These are phyloP conservation scores for Nepenthes alata DNA, from an alignment of 179 eudicot genomes.

Conservation along the genomic window DNA sequence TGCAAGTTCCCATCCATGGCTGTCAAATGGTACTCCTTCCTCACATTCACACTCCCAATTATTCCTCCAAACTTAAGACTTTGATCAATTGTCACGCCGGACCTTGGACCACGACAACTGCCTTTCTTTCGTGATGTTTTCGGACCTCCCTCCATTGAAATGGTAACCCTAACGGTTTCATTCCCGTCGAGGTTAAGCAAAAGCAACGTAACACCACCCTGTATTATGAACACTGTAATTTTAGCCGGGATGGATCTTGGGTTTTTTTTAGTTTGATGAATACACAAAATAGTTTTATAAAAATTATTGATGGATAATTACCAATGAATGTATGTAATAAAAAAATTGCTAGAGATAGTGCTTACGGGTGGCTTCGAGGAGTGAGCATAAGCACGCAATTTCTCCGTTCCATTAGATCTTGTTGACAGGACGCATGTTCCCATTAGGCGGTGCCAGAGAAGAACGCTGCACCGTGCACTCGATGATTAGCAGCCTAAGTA, in stretches of 20 bases:
- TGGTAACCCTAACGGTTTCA: constrained; percentile 20
- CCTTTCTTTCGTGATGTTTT: constrained; percentile 2
- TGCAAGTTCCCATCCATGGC: constrained; percentile 26
- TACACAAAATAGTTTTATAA: no score
- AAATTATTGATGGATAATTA: no score
- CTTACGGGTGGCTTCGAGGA: constrained; percentile 56
- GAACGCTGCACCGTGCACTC: constrained; percentile 35
- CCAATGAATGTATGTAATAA: no score
- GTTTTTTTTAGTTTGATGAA: not conserved
- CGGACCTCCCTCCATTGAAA: constrained; percentile 22
- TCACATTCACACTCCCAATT: constrained; percentile 5
- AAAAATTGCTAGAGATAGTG: not conserved
- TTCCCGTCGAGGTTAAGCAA: constrained; percentile 53
- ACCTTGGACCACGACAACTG: constrained; percentile 19
- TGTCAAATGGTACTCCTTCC: constrained; percentile 60
- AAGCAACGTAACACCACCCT: constrained; percentile 67
- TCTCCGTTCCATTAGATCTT: constrained; percentile 20
- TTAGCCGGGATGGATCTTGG: not conserved
- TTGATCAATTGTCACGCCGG: constrained; percentile 20
- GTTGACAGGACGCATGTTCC: constrained; percentile 58
- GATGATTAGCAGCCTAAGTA: no score
- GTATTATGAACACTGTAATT: constrained; percentile 9
- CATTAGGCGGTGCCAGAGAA: constrained; percentile 82
- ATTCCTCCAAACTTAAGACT: constrained; percentile 23
- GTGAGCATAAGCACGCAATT: constrained; percentile 61